A percentile compares a stretch with the other conserved stretches of the same genome.
Conservation (phyloP, 2,329 filamentous ascomycete species). For the Colletotrichum tropicale region DNA sequence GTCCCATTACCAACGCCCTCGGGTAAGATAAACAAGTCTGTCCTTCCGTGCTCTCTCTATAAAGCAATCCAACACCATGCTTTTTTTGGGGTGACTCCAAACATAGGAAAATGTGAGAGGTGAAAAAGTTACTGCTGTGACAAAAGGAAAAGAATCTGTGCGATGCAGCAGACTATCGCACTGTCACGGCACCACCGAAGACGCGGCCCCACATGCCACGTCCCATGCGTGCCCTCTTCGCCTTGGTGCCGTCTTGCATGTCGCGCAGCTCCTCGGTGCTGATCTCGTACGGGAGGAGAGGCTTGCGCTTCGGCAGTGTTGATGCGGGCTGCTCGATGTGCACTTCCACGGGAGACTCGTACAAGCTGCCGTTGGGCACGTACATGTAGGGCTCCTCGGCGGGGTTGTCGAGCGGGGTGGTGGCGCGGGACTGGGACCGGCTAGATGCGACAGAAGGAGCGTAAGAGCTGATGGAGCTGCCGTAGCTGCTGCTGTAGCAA, state of each 20-base stretch:
- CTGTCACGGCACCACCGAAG: constrained; percentile 49
- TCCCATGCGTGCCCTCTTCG: constrained; percentile 52
- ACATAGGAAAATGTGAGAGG: constrained; percentile 16
- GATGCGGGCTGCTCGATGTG: constrained; percentile 42
- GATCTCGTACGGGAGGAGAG: constrained; percentile 59
- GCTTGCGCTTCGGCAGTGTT: constrained; percentile 32
- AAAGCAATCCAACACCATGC: constrained; percentile 20
- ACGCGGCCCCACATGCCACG: constrained; percentile 60
- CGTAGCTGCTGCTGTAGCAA: constrained; percentile 45
- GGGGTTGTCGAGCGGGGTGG: constrained; percentile 55
- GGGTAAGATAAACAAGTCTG: neutral
- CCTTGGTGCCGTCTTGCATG: constrained; percentile 50
- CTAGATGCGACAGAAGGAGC: constrained; percentile 51
- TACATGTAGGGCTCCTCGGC: constrained; percentile 48
- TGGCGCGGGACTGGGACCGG: constrained; percentile 47
- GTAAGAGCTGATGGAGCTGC: constrained; percentile 46
- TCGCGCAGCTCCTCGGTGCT: constrained; percentile 55
- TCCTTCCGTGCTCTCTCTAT: constrained; percentile 11
- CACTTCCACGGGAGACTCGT: constrained; percentile 55
- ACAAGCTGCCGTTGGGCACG: constrained; percentile 43
- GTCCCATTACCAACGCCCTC: constrained; percentile 20
- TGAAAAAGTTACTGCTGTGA: neutral
- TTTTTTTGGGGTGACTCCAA: constrained; percentile 15
- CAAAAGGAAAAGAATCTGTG: neutral
- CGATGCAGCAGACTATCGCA: constrained; percentile 32